Percentiles rank a stretch among this genome's conserved stretches.
phyloP scores from a whole-genome alignment of 2,329 filamentous ascomycete species.

The Pseudocercospora vitis region DNA sequence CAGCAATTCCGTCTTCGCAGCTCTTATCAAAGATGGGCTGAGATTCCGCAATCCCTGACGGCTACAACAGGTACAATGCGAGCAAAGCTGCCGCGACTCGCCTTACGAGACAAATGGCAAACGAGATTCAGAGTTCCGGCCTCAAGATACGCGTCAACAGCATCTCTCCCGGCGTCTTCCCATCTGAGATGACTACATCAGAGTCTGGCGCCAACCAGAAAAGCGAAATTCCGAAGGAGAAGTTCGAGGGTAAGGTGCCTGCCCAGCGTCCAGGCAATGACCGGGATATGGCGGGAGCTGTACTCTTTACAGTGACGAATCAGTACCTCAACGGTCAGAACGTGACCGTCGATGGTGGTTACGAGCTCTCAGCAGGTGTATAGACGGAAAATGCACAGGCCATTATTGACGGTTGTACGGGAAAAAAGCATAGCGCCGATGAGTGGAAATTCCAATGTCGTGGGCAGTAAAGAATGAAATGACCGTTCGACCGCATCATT shows the following conservation, averaged over 20 bases:
- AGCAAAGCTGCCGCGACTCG: conserved; percentile 51
- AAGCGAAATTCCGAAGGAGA: conserved; percentile 54
- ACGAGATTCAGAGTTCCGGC: conserved; percentile 52
- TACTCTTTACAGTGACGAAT: conserved; percentile 55
- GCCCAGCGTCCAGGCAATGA: conserved; percentile 57
- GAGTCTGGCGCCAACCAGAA: conserved; percentile 56
- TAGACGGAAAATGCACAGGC: too few species aligned
- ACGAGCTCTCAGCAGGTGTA: conserved; percentile 44
- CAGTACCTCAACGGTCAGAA: conserved; percentile 54
- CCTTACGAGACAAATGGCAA: conserved; percentile 56
- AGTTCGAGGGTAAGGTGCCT: conserved; percentile 52
- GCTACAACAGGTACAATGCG: conserved; percentile 53
- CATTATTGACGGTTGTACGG: too few species aligned
- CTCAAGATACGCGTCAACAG: conserved; percentile 59
- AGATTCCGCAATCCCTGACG: too few species aligned
- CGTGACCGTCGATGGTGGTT: conserved; percentile 57
- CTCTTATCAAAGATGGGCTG: too few species aligned
- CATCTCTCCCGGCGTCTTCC: conserved; percentile 59
- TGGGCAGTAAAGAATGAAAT: too few species aligned
- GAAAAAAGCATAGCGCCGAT: too few species aligned
- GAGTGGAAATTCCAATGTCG: too few species aligned
- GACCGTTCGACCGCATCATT: too few species aligned
- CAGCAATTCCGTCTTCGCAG: too few species aligned
- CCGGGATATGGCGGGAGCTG: conserved; percentile 58
- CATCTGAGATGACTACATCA: conserved; percentile 58